phyloP scores from a whole-genome alignment of 2,329 filamentous ascomycete genomes.

The Aspergillus aculeatinus region DNA sequence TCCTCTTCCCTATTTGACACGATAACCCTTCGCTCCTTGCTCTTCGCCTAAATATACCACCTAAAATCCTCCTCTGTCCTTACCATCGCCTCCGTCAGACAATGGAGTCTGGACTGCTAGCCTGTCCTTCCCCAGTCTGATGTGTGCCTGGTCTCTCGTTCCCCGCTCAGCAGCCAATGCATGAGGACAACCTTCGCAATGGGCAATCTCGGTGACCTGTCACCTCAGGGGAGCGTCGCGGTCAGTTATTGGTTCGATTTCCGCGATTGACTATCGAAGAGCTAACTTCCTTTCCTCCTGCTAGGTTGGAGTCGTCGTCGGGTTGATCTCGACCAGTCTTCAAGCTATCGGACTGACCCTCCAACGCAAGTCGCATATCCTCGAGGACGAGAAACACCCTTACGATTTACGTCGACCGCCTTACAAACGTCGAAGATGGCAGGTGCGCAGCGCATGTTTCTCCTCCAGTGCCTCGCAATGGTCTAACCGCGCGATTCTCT shows the following conservation, averaged over 20 bases:
- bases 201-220: conserved; percentile 72
- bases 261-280: neutral
- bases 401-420: conserved; percentile 80
- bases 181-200: conserved; percentile 48
- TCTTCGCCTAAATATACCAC: neutral
- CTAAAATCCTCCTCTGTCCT: neutral
- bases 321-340: conserved; percentile 87
- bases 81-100: neutral
- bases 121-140: conserved; percentile 12
- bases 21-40: conserved; percentile 2
- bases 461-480: neutral
- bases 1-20: conserved; percentile 12
- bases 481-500: neutral
- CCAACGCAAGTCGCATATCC: conserved; percentile 95
- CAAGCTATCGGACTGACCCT: conserved; percentile 94
- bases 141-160: conserved; percentile 12
- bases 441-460: conserved; percentile 48
- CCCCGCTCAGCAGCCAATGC: conserved; percentile 32
- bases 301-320: conserved; percentile 88
- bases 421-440: conserved; percentile 89
- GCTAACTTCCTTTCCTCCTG: neutral
- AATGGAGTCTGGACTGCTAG: conserved; percentile 10
- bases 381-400: conserved; percentile 88
- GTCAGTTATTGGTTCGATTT: conserved; percentile 51
- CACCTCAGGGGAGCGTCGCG: conserved; percentile 73